These are phyloP conservation scores for Helichrysum umbraculigerum DNA, from an alignment of 129 eudicot species.

Conservation along the genomic window DNA sequence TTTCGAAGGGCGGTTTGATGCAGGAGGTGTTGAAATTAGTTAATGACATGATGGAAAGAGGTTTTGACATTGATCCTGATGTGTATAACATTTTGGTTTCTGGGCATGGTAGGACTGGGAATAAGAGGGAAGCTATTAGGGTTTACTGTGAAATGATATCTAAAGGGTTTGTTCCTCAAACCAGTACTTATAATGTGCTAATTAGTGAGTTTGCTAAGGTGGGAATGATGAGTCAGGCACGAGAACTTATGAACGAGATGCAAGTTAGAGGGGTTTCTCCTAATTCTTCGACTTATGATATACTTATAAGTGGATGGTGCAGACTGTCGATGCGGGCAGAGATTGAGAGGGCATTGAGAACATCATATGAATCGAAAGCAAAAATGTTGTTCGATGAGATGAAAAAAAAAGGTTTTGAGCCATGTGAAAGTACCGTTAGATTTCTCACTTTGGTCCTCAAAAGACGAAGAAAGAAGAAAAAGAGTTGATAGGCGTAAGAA, in stretches of 20 bases:
- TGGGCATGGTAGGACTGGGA: slow-evolving; percentile 71
- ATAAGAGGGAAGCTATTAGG: slow-evolving; percentile 74
- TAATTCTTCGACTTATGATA: slow-evolving; percentile 84
- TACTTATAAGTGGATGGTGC: slow-evolving; percentile 84
- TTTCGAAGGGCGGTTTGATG: slow-evolving; percentile 60
- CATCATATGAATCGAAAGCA: slow-evolving; percentile 60
- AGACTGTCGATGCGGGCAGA: slow-evolving; percentile 50
- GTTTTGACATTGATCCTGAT: slow-evolving; percentile 54
- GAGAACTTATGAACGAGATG: slow-evolving; percentile 96
- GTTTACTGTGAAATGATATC: slow-evolving; percentile 97
- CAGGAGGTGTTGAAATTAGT: slow-evolving; percentile 42
- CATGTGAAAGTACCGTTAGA: slow-evolving; percentile 59
- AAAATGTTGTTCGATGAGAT: slow-evolving; percentile 59
- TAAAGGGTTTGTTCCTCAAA: slow-evolving; percentile 73
- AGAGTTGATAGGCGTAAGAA: slow-evolving; percentile 29
- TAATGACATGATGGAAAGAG: slow-evolving; percentile 60
- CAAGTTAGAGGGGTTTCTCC: slow-evolving; percentile 62
- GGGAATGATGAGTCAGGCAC: slow-evolving; percentile 87
- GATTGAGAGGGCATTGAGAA: slow-evolving; percentile 48
- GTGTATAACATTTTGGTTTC: slow-evolving; percentile 67
- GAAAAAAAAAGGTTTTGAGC: slow-evolving; percentile 75
- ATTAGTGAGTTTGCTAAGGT: slow-evolving; percentile 73
- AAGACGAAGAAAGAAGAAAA: slow-evolving; percentile 57
- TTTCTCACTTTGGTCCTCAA: slow-evolving; percentile 39
- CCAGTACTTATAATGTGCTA: slow-evolving; percentile 69